Evolutionary conservation across 345 rosid species (phyloP), one percentile per base, ranked within the genome.

Genomic region (Linum trigynum): DNA sequence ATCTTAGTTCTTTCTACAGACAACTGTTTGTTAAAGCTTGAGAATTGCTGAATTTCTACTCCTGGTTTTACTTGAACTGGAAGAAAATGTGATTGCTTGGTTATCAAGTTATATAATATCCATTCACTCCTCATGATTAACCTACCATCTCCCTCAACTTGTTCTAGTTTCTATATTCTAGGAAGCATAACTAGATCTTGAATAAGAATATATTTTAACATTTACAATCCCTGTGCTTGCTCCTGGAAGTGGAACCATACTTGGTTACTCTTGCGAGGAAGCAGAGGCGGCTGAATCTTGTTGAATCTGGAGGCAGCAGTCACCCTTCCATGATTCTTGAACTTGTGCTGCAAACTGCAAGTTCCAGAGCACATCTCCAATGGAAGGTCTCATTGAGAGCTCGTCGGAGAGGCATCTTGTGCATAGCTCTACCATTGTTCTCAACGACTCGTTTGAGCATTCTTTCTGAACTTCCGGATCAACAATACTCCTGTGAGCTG

Each of bases 331-430:
- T 5, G 70, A 67, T 61, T 71, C 85, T 63, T 84, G 80, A 57
- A 79, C 80, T 72, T 86, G 89, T 35, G 83, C 70, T 2, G 87
- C 89, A 68, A 82, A 86, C 61, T 82, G 86, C 80, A 86, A 59
- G 67, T 81, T 84, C 87, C 92, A 84, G 5, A 84, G 77, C 48
- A 80, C 76, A 61, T 82, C 89, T 48, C 81, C 92, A 32, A 81
- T 67, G 0, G 87, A 82, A 65, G 92, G 87, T 65, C 87, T 76
- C 14, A 63, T 63, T 11, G 57, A 56, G 39, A 75, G 66, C 12
- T 82, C 73, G 36, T 43, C 64, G n/a, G 79, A 68, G 35, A 86
- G 66, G 62, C 89, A 86, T 60, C 79, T 80, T 0, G 72, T 51
- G 58, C 85, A 75, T 35, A 84, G 64, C 55, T 74, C 84, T 77